Conservation (phyloP, 2,329 filamentous ascomycete genomes). For the Geoglossum cookeanum region DNA sequence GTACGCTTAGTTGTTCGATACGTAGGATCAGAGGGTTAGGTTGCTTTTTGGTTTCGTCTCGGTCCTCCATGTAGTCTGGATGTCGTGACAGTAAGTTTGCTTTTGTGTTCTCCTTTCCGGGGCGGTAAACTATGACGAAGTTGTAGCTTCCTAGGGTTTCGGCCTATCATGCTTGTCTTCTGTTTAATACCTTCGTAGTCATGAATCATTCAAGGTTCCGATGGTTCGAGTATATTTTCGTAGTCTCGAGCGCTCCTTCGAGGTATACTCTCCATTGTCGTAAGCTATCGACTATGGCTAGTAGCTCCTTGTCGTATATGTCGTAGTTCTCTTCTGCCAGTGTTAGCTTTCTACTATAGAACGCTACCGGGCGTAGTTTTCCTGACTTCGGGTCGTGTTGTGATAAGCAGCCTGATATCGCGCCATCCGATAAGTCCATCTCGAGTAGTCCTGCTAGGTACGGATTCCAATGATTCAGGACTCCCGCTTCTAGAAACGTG, state of each 20-base stretch:
- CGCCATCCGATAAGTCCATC: background rate
- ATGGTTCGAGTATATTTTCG: constrained; percentile 15
- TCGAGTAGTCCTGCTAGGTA: background rate
- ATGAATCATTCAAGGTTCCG: constrained; percentile 16
- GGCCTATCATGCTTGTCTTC: constrained; percentile 2
- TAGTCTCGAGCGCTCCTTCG: constrained; percentile 4
- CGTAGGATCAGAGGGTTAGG: no score
- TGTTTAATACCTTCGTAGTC: constrained; percentile 15
- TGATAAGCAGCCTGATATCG: background rate
- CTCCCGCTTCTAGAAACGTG: background rate
- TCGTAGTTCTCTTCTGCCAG: constrained; percentile 9
- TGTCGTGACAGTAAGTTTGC: no score
- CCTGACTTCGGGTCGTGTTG: background rate
- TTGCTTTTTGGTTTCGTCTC: no score
- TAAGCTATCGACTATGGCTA: constrained; percentile 11
- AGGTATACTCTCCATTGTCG: constrained; percentile 13
- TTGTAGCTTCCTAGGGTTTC: background rate
- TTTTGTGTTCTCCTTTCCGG: background rate
- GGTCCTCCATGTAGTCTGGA: no score
- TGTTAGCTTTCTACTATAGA: constrained; percentile 8
- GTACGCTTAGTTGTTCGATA: no score
- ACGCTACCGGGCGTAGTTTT: constrained; percentile 7
- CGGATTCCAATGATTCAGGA: background rate
- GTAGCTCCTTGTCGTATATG: constrained; percentile 11
- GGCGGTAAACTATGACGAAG: background rate